Percentiles rank a stretch among this genome's conserved stretches.
Conservation (phyloP, 164 flowering plant genomes). For the Aristolochia contorta region DNA sequence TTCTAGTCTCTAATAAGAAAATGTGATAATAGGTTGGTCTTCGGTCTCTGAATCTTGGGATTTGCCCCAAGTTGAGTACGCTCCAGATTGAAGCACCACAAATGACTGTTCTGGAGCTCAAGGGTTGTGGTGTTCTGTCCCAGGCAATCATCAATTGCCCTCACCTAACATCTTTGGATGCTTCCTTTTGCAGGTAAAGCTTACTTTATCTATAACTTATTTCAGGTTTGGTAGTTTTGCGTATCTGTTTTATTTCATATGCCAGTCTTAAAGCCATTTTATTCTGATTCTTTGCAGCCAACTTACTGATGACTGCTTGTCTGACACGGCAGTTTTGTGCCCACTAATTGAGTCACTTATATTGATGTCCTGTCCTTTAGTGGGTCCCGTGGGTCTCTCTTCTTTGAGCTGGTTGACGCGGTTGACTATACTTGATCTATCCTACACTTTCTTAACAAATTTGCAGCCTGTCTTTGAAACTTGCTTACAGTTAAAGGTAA, state of each 20-base stretch:
- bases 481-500: conserved; percentile 76
- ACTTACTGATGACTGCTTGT: conserved; percentile 80
- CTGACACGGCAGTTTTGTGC: conserved; percentile 72
- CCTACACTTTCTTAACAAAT: conserved; percentile 74
- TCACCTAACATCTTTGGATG: conserved; percentile 68
- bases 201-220: conserved; percentile 1
- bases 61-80: conserved; percentile 75
- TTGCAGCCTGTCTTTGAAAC: conserved; percentile 81
- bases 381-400: conserved; percentile 77
- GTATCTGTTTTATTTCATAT: conserved; percentile 8
- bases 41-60: conserved; percentile 79
- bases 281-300: conserved; percentile 41
- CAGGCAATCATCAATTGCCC: conserved; percentile 79
- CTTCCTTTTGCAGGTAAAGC: conserved; percentile 90
- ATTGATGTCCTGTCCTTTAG: conserved; percentile 89
- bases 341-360: conserved; percentile 67
- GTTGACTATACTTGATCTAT: conserved; percentile 77
- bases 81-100: conserved; percentile 65
- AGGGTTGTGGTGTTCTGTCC: conserved; percentile 92
- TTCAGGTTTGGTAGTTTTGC: neutral
- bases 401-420: conserved; percentile 51
- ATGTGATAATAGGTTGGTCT: conserved; percentile 66
- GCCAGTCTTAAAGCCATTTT: too few species aligned
- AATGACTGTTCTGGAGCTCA: conserved; percentile 76
- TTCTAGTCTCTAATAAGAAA: neutral